Evolutionary conservation across 768 basidiomycete genomes (phyloP), one percentile per base, ranked within the genome.

Genomic region (Stropharia rugosoannulata): DNA sequence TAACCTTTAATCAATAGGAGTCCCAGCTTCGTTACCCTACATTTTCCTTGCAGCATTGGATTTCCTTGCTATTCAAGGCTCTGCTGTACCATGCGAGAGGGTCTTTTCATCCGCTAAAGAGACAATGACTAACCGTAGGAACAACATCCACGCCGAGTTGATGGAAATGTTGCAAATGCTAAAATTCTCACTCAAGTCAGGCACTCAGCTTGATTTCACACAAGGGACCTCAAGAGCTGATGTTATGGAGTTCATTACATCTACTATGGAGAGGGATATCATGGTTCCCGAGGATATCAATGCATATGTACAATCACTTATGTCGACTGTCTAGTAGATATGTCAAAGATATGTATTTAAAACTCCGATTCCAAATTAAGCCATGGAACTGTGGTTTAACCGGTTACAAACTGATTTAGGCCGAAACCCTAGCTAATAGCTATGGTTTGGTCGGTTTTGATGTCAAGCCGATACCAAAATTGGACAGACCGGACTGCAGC

Each of bases 101-200:
- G 60, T 61, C n/a, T 61, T 61, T 27, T 61, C 54, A n/a, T 61
- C 60, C 36, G 57, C 54, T 22, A 61, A 61, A 16, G 60, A 57
- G 37, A 57, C 60, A 0, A 61, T 58, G 50, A 53, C 54, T 1
- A 49, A 58, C 19, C 38, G 50, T 5, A 39, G 53, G 1, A 58
- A 51, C 25, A 22, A 47, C 13, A 48, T 61, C 16, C 1, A 12
- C 0, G 54, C 44, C 16, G 50, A 52, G 10, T 45, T 61, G 19
- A 61, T 58, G 56, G 56, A 61, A 25, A 43, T 40, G 49, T 41
- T 61, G 3, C 60, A 61, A 29, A 58, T 61, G 54, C 49, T 61
- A 1, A 61, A 61, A 42, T 58, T 60, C 37, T 22, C 56, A 1
- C 15, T 60, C 15, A 61, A 61, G 56, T 53, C 5, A 37, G 15